Base-by-base conservation (phyloP, 1,284 basidiomycete species). In the Melanopsichium pennsylvanicum region DNA sequence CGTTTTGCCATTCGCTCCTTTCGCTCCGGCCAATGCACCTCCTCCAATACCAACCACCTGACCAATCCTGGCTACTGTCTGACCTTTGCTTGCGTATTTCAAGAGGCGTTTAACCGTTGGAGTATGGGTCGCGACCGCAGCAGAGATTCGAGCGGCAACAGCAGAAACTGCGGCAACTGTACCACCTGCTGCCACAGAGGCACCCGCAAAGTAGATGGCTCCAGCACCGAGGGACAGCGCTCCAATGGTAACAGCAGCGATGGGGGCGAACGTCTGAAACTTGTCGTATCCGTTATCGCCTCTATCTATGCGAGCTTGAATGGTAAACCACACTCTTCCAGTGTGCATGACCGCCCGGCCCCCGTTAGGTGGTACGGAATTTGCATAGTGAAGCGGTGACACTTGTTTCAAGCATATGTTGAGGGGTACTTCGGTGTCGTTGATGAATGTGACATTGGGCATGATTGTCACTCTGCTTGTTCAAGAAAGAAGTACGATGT, bases 271-370 rank as follows among this genome's bases (percentile, higher is more conserved):
- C 8, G 61, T 63, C 15, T 75, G 66, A n/a, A 73, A 70, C 26
- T 59, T 67, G 48, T 69, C 67, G 48, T 75, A 75, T 6, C 58
- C 55, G 21, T 75, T 74, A 35, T 68, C 68, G 10, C 69, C 70
- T 5, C 61, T 56, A 22, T 68, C 72, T 37, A 71, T 69, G 12
- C 70, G 49, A 4, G 73, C 74, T 42, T 76, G 66, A 26, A 76
- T 66, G 37, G 74, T 76, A 54, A 76, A 76, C 70, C 70, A 76
- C 10, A 75, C 74, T 5, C 42, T 40, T 18, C 74, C 74, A 4
- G 58, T 52, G 23, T 70, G 54, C 56, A 75, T 54, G 5, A 55
- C 55, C 3, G 70, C 71, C 4, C 40, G 42, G 7, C 58, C 56
- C 7, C 71, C 73, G n/a, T 62, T 50, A 21, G 72, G 67, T 5